Base-by-base conservation (phyloP, 2,329 filamentous ascomycete genomes). In the Nemania sp. region DNA sequence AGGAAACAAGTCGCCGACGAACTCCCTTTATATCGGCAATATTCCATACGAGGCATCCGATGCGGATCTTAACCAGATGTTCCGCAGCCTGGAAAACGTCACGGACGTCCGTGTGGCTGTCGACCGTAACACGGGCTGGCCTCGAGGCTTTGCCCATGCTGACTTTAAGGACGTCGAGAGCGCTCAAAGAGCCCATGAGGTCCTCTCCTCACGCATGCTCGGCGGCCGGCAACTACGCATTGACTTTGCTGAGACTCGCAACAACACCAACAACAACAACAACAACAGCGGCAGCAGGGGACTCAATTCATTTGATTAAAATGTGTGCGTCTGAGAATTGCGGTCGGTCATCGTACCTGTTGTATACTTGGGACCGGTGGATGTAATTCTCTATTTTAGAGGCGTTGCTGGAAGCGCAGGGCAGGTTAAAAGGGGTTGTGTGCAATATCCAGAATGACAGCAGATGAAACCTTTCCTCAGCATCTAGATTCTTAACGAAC, bases 21-120 rank as follows among this genome's bases (percentile, higher is more conserved):
- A 86, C 76, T 92, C 90, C 1, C 82, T 97, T 38, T 97, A 92
- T 83, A 88, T 97, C 73, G 93, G 93, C 73, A 96, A 96, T 83
- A 89, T 97, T 80, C 90, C 92, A 11, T 96, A 92, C 77, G 92
- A 97, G 81, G 91, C 94, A 83, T 92, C 91, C 8, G 93, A 97
- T 77, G 87, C 88, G 62, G 93, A 97, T 75, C 84, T 97, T 62
- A 94, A 94, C 80, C 85, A 89, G 61, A 80, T 97, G 27, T 95
- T 97, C 86, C 83, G 86, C 66, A 86, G 88, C 26, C 84, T 97
- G 67, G 82, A 86, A 57, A 91, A 92, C 78, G 86, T 95, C 55
- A 81, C 86, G 62, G 92, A 94, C 75, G 89, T 97, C 55, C 89
- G 94, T 68, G 90, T 97, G 64, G 92, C 93, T 59, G 91, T 96